Conservation (phyloP, 2,329 filamentous ascomycete species). For the Cordyceps militaris region DNA sequence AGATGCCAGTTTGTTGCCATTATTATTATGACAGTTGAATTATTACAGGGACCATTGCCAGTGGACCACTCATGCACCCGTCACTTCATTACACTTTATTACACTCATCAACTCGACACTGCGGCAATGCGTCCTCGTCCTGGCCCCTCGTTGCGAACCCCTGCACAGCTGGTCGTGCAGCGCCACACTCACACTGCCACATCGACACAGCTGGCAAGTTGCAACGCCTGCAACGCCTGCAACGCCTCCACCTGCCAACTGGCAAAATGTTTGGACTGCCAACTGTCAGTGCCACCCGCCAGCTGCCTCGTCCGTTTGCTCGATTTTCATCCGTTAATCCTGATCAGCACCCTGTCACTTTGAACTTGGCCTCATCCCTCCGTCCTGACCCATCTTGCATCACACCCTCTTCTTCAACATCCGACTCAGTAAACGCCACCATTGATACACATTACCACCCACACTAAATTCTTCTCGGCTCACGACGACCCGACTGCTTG, state of each 20-base stretch:
- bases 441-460: background rate
- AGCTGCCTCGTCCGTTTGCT: background rate
- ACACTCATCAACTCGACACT: background rate
- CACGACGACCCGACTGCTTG: background rate
- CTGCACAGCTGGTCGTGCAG: slow-evolving; percentile 5
- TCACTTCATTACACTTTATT: background rate
- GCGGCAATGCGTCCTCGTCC: background rate
- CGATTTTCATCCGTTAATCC: background rate
- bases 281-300: background rate
- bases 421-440: background rate
- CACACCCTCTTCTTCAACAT: background rate
- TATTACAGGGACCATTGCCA: background rate
- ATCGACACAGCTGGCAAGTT: slow-evolving; percentile 6
- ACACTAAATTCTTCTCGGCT: background rate
- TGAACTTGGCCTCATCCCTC: background rate
- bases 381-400: background rate
- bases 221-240: too few relatives aligned
- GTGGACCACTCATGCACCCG: background rate
- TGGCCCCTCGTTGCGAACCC: background rate
- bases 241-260: background rate
- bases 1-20: background rate
- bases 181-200: slow-evolving; percentile 9
- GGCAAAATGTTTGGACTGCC: background rate
- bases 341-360: background rate
- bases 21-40: background rate